A percentile compares a stretch with the other conserved stretches of the same genome.
phyloP scores from a whole-genome alignment of 495 filamentous ascomycete genomes.

The Penicillium flavigenum region DNA sequence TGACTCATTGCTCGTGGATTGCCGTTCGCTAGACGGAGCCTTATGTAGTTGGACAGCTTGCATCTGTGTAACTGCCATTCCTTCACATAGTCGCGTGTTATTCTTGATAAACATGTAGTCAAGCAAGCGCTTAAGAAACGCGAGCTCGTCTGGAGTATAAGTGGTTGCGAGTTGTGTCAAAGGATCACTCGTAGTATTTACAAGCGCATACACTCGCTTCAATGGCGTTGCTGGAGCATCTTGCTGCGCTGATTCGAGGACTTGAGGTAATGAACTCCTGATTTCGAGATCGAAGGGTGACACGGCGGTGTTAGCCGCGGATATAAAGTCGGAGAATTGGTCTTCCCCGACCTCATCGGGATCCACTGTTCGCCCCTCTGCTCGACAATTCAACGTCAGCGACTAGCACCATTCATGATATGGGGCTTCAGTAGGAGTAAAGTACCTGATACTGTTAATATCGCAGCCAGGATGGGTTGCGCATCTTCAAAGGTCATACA shows the following conservation, averaged over 20 bases:
- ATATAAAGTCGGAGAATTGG: slow-evolving; percentile 66
- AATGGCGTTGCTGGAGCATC: slow-evolving; percentile 20
- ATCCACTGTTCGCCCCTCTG: slow-evolving; percentile 45
- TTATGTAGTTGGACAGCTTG: slow-evolving; percentile 60
- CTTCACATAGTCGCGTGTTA: slow-evolving; percentile 72
- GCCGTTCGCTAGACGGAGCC: slow-evolving; percentile 27
- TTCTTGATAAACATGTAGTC: slow-evolving; percentile 90
- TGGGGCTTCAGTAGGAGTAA: neutral
- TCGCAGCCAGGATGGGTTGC: slow-evolving; percentile 70
- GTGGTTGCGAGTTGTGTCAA: slow-evolving; percentile 85
- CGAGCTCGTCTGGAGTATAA: slow-evolving; percentile 78
- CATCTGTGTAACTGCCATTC: slow-evolving; percentile 74
- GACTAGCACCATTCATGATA: neutral
- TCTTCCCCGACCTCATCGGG: slow-evolving; percentile 62
- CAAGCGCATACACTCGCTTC: slow-evolving; percentile 63
- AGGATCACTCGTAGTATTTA: slow-evolving; percentile 85
- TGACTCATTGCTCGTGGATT: slow-evolving; percentile 36
- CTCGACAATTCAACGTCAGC: slow-evolving; percentile 2
- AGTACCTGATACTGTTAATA: slow-evolving; percentile 59
- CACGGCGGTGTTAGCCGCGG: slow-evolving; percentile 66
- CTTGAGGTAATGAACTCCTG: slow-evolving; percentile 66
- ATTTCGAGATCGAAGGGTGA: slow-evolving; percentile 86
- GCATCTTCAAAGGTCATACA: slow-evolving; percentile 73
- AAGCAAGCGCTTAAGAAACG: slow-evolving; percentile 82
- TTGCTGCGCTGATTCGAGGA: slow-evolving; percentile 12